Evolutionary conservation across 2,329 filamentous ascomycete genomes (phyloP).

Genomic region (Colletotrichum nymphaeae): DNA sequence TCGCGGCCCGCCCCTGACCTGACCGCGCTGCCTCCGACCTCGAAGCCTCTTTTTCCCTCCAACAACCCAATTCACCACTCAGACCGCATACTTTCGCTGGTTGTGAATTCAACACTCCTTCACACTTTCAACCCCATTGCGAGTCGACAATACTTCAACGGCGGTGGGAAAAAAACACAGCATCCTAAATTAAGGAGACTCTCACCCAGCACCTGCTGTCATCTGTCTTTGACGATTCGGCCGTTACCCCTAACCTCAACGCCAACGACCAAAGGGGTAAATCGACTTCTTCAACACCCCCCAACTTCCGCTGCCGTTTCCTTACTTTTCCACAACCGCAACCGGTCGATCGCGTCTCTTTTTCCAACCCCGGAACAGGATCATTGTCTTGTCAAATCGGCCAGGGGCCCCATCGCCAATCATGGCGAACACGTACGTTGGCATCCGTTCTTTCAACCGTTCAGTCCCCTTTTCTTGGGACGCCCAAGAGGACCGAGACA

Average conservation of each 20-base stretch:
- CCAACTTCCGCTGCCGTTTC: slow-evolving; percentile 6
- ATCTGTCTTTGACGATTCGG: slow-evolving; percentile 30
- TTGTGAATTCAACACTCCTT: background rate
- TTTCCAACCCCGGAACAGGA: slow-evolving; percentile 16
- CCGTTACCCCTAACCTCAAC: slow-evolving; percentile 34
- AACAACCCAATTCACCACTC: slow-evolving; percentile 16
- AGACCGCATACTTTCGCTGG: background rate
- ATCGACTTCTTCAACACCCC: slow-evolving; percentile 18
- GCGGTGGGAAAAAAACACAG: background rate
- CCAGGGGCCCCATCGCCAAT: slow-evolving; percentile 30
- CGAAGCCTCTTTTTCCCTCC: slow-evolving; percentile 16
- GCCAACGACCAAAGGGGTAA: slow-evolving; percentile 35
- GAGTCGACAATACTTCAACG: slow-evolving; percentile 10
- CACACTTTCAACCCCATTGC: slow-evolving; percentile 3
- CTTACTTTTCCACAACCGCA: slow-evolving; percentile 24
- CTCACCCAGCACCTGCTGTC: slow-evolving; percentile 15
- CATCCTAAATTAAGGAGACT: slow-evolving; percentile 6
- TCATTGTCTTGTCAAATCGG: slow-evolving; percentile 29
- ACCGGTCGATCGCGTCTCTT: slow-evolving; percentile 25
- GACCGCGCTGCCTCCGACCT: slow-evolving; percentile 9
- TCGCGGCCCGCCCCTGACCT: slow-evolving; percentile 32
- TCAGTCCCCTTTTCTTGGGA: slow-evolving; percentile 21
- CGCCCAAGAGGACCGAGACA: slow-evolving; percentile 30
- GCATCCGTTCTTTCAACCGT: background rate
- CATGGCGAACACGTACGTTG: slow-evolving; percentile 38